phyloP scores from a whole-genome alignment of 345 rosid genomes.

The Clausena lansium region DNA sequence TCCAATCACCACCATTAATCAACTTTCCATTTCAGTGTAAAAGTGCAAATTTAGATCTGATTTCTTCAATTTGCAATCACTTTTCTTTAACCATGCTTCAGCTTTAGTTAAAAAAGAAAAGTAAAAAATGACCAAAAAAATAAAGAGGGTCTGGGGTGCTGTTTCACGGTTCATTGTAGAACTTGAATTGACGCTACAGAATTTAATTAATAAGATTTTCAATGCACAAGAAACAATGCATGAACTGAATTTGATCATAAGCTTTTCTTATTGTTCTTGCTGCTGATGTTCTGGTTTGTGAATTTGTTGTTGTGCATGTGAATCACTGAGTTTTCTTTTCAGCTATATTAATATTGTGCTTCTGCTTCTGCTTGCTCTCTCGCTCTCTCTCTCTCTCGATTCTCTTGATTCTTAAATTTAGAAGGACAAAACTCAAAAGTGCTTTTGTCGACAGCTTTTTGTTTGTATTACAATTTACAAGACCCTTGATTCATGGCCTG shows the following conservation, averaged over 20 bases:
- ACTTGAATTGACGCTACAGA: background rate
- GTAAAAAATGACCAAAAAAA: no score
- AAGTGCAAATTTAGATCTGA: constrained; percentile 6
- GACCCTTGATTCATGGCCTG: constrained; percentile 20
- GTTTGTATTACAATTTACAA: constrained; percentile 7
- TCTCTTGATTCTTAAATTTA: constrained; percentile 1
- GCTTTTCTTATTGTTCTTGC: background rate
- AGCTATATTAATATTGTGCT: background rate
- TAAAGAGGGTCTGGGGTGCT: no score
- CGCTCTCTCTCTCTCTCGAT: background rate
- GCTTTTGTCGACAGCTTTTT: constrained; percentile 18
- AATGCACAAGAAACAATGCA: background rate
- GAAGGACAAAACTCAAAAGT: constrained; percentile 2
- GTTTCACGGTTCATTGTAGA: constrained; percentile 6
- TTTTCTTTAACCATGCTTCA: background rate
- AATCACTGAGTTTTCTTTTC: background rate
- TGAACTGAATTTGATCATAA: background rate
- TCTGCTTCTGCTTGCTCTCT: background rate
- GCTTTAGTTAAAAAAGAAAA: background rate
- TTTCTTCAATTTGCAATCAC: background rate
- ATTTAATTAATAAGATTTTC: background rate
- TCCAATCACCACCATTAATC: no score
- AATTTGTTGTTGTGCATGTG: constrained; percentile 19
- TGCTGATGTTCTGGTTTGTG: background rate
- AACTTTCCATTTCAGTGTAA: background rate